A percentile compares a stretch with the other conserved stretches of the same genome.
phyloP scores from a whole-genome alignment of 208 protist genomes.

The Leishmania gerbilli region DNA sequence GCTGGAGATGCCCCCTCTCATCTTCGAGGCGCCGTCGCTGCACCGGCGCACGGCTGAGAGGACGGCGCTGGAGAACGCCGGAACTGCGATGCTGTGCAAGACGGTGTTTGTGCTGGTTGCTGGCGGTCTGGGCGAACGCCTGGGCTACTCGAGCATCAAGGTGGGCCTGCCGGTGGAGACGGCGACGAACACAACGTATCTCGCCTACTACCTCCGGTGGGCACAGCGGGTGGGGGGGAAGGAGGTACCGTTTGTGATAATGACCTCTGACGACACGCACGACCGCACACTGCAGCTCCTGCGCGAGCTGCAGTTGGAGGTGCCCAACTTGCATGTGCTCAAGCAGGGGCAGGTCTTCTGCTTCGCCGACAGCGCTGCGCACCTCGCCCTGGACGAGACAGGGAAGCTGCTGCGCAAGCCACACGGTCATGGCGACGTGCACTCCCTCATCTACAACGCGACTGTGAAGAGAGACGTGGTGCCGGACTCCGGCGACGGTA shows the following conservation, averaged over 20 bases:
- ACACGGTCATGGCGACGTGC: slow-evolving; percentile 95
- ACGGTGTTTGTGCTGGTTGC: slow-evolving; percentile 92
- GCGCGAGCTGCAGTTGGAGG: slow-evolving; percentile 35
- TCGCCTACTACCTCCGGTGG: slow-evolving; percentile 84
- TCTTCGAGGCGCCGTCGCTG: slow-evolving; percentile 66
- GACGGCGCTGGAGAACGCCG: slow-evolving; percentile 45
- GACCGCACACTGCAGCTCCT: slow-evolving; percentile 76
- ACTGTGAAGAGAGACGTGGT: slow-evolving; percentile 14
- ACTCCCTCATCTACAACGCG: slow-evolving; percentile 78
- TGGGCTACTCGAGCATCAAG: slow-evolving; percentile 93
- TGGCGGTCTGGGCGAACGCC: slow-evolving; percentile 92
- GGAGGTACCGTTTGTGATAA: slow-evolving; percentile 89
- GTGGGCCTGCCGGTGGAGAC: slow-evolving; percentile 88
- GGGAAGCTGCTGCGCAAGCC: slow-evolving; percentile 85
- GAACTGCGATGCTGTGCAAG: slow-evolving; percentile 39
- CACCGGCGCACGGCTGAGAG: slow-evolving; percentile 41
- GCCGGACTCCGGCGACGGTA: background rate
- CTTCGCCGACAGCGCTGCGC: slow-evolving; percentile 71
- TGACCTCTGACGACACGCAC: slow-evolving; percentile 95
- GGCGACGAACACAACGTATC: slow-evolving; percentile 69
- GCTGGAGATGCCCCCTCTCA: slow-evolving; percentile 62
- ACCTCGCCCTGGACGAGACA: slow-evolving; percentile 70
- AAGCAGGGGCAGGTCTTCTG: slow-evolving; percentile 92
- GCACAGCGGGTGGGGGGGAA: slow-evolving; percentile 40
- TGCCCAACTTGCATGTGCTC: slow-evolving; percentile 73